Evolutionary conservation across 169 alveolate species (phyloP).

Genomic region (Neospora caninum): DNA sequence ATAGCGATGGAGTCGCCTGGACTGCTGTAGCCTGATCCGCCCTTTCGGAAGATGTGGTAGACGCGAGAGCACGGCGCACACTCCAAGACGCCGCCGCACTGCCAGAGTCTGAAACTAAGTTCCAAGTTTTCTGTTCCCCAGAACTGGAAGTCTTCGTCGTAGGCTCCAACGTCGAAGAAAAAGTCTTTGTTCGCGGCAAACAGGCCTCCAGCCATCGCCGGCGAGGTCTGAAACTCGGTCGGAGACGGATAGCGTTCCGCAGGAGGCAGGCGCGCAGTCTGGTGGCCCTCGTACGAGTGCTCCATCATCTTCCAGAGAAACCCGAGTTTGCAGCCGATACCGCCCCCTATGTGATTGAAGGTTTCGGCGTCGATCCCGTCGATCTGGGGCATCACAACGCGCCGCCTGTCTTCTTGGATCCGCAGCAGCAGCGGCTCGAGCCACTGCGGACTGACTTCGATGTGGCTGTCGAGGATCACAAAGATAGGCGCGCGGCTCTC

Average conservation of each 20-base stretch:
- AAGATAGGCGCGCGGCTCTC: slow-evolving; percentile 70
- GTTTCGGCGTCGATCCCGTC: slow-evolving; percentile 77
- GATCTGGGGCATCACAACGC: slow-evolving; percentile 79
- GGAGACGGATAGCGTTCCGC: slow-evolving; percentile 4
- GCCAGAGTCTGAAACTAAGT: slow-evolving; percentile 77
- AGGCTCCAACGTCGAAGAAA: slow-evolving; percentile 74
- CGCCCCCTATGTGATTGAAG: slow-evolving; percentile 73
- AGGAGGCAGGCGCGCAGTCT: slow-evolving; percentile 46
- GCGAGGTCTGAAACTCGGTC: slow-evolving; percentile 67
- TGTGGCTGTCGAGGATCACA: slow-evolving; percentile 78
- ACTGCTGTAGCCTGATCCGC: slow-evolving; percentile 75
- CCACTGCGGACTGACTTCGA: slow-evolving; percentile 78
- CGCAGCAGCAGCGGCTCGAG: slow-evolving; percentile 78
- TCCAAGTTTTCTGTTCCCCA: slow-evolving; percentile 83
- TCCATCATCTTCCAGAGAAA: slow-evolving; percentile 78
- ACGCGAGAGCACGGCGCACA: slow-evolving; percentile 80
- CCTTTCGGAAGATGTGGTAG: slow-evolving; percentile 76
- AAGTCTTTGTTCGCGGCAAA: slow-evolving; percentile 74
- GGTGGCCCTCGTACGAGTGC: slow-evolving; percentile 72
- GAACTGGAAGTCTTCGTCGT: slow-evolving; percentile 72
- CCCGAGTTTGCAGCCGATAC: slow-evolving; percentile 79
- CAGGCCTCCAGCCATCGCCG: slow-evolving; percentile 81
- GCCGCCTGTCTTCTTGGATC: slow-evolving; percentile 58
- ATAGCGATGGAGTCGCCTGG: slow-evolving; percentile 69
- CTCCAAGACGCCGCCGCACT: slow-evolving; percentile 80